These are phyloP conservation scores for Sporothrix inflata DNA, from an alignment of 2,329 filamentous ascomycete species.

Conservation along the genomic window DNA sequence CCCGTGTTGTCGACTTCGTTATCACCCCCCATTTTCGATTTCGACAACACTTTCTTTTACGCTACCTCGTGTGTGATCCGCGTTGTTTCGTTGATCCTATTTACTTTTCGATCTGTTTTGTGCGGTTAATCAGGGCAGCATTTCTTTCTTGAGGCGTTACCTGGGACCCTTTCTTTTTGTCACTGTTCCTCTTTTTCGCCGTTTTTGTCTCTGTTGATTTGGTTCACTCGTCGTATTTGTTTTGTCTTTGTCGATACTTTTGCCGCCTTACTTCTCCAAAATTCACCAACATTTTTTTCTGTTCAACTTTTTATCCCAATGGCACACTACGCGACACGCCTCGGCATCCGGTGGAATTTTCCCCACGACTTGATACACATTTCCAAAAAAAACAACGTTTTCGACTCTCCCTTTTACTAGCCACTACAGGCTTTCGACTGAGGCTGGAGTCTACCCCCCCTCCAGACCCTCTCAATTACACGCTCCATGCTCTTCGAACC, in stretches of 20 bases:
- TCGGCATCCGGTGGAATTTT: slow-evolving; percentile 15
- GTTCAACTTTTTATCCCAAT: neutral
- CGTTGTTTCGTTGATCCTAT: neutral
- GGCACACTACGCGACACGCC: slow-evolving; percentile 15
- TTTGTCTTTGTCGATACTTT: neutral
- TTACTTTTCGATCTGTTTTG: neutral
- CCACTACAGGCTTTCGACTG: neutral
- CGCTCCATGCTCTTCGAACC: neutral
- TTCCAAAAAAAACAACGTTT: neutral
- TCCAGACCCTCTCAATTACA: neutral
- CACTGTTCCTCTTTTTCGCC: neutral
- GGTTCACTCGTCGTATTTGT: neutral
- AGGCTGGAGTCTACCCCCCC: neutral
- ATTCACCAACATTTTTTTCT: slow-evolving; percentile 4
- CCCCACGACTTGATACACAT: slow-evolving; percentile 17
- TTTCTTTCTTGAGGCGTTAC: slow-evolving; percentile 26
- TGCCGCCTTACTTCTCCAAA: neutral
- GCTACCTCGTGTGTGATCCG: neutral
- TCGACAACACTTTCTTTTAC: neutral
- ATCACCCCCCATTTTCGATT: neutral
- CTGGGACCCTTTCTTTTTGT: slow-evolving; percentile 15
- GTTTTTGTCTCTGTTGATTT: neutral
- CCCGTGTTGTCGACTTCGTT: neutral
- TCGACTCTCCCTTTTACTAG: neutral
- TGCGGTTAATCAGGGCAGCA: slow-evolving; percentile 26